Evolutionary conservation across 164 flowering plant species (phyloP).

Genomic region (Nymphaea thermarum): DNA sequence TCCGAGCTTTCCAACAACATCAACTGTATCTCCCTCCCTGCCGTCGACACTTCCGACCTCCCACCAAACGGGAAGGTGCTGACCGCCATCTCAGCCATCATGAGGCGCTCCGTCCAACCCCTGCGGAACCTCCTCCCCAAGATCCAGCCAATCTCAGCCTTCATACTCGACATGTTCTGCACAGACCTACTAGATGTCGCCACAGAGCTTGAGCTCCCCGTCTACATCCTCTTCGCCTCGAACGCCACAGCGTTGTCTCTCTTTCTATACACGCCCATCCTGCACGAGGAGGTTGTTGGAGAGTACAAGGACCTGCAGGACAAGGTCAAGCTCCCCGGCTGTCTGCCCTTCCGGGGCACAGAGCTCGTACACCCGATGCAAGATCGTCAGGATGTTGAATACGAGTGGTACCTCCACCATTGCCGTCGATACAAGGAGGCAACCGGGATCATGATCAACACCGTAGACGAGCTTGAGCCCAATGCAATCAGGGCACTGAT

Average conservation of each 20-base stretch:
- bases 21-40: neutral
- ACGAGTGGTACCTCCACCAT: constrained; percentile 13
- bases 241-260: constrained; percentile 19
- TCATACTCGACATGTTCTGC: constrained; percentile 33
- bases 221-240: constrained; percentile 29
- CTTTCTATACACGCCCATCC: constrained; percentile 15
- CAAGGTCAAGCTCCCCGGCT: constrained; percentile 22
- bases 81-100: neutral
- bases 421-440: constrained; percentile 5
- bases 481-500: constrained; percentile 1
- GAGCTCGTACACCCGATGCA: constrained; percentile 23
- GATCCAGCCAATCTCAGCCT: constrained; percentile 5
- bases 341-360: constrained; percentile 14
- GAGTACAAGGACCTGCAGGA: constrained; percentile 21
- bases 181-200: constrained; percentile 26
- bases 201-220: constrained; percentile 16
- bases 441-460: constrained; percentile 20
- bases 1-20: neutral
- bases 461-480: constrained; percentile 15
- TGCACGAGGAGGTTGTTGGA: constrained; percentile 12
- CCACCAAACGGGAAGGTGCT: neutral
- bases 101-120: neutral
- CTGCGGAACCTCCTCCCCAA: neutral
- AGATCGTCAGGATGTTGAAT: constrained; percentile 14
- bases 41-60: neutral